Percentiles rank a stretch among this genome's conserved stretches.
phyloP scores from a whole-genome alignment of 1,284 basidiomycete genomes.

The Sporisorium reilianum region DNA sequence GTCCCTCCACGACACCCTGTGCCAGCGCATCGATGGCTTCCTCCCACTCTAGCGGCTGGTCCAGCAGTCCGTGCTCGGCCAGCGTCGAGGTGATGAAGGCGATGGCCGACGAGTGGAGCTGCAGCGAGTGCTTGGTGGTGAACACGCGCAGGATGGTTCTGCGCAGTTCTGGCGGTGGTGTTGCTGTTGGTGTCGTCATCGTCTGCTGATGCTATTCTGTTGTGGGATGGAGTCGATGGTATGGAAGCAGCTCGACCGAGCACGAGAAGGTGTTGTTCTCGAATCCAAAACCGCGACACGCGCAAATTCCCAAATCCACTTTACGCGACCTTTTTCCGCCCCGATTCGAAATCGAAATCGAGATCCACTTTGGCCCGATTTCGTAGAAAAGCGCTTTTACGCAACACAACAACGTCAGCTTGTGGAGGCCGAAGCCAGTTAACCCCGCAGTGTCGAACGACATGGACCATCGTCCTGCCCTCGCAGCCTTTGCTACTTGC shows the following conservation, averaged over 20 bases:
- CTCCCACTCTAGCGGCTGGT: slow-evolving; percentile 53
- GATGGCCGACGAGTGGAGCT: slow-evolving; percentile 66
- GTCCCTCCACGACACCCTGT: slow-evolving; percentile 58
- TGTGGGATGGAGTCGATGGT: not conserved
- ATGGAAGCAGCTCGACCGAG: not conserved
- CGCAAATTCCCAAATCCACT: slow-evolving; percentile 13
- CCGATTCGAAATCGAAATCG: not conserved
- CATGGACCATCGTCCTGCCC: too few relatives aligned
- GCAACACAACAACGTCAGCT: not conserved
- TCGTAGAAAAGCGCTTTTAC: slow-evolving; percentile 1
- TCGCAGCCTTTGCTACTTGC: too few relatives aligned
- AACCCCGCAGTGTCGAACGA: slow-evolving; percentile 6
- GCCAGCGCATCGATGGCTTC: slow-evolving; percentile 68
- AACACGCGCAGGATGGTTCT: slow-evolving; percentile 60
- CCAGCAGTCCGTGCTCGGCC: slow-evolving; percentile 58
- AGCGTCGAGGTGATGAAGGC: slow-evolving; percentile 62
- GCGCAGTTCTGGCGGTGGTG: slow-evolving; percentile 59
- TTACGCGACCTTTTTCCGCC: slow-evolving; percentile 21
- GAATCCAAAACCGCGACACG: not conserved
- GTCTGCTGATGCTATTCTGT: not conserved
- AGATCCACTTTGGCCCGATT: too few relatives aligned
- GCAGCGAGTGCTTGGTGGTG: slow-evolving; percentile 63
- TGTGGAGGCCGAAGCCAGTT: slow-evolving; percentile 4
- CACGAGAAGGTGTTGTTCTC: not conserved
- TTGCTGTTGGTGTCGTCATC: not conserved